Conservation (phyloP, 106 monocot species). For the Apostasia shenzhenica region DNA sequence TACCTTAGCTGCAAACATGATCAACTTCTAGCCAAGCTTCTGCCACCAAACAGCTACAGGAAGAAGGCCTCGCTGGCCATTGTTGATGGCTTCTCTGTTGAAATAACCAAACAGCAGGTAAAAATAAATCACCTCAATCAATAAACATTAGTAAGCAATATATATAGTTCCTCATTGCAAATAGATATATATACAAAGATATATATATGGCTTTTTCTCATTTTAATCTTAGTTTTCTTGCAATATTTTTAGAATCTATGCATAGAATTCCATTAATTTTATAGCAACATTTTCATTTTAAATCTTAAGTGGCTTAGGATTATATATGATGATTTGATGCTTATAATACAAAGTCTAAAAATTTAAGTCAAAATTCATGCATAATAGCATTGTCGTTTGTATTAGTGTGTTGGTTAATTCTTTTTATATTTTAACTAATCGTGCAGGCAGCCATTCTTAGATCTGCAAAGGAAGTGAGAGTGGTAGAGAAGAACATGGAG, state of each 20-base stretch:
- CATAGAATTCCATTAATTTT: not conserved
- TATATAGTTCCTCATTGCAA: no score
- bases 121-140: no score
- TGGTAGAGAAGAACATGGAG: constrained; percentile 75
- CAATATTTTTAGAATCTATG: not conserved
- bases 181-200: not conserved
- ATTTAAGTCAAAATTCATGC: no score
- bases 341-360: no score
- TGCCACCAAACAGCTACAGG: constrained; percentile 52
- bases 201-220: not conserved
- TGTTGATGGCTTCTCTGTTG: constrained; percentile 81
- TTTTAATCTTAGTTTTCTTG: not conserved
- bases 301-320: not conserved
- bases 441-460: constrained; percentile 22
- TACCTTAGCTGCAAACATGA: constrained; percentile 79
- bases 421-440: not conserved
- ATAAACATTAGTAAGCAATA: not conserved
- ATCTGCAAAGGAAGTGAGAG: constrained; percentile 53
- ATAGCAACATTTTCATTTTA: not conserved
- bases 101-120: constrained; percentile 76
- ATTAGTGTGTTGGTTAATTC: no score
- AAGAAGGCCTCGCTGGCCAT: constrained; percentile 74
- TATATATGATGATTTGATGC: not conserved
- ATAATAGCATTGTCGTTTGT: no score
- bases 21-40: constrained; percentile 43